These are phyloP conservation scores for Cornus suecica DNA, from an alignment of 148 eudicot genomes.

Conservation along the genomic window DNA sequence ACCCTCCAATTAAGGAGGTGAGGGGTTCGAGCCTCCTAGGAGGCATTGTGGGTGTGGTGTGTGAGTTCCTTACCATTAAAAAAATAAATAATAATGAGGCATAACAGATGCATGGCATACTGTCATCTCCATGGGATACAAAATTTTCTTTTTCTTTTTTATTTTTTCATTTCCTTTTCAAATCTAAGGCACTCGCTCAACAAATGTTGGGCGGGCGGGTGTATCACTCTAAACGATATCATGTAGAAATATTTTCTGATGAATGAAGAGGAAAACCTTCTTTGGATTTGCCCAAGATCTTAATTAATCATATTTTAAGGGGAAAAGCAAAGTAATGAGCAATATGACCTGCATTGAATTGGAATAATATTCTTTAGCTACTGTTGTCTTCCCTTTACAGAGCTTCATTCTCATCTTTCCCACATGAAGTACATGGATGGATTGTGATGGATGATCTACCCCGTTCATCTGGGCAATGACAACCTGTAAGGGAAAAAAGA, in stretches of 20 bases:
- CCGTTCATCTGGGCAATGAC: conserved; percentile 90
- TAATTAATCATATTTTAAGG: background rate
- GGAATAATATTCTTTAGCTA: conserved; percentile 88
- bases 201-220: too few species aligned
- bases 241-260: too few species aligned
- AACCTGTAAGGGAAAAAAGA: conserved; percentile 45
- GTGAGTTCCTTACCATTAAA: too few species aligned
- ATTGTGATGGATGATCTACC: conserved; percentile 61
- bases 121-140: background rate
- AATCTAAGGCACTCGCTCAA: too few species aligned
- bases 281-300: too few species aligned
- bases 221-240: too few species aligned
- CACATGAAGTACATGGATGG: conserved; percentile 78
- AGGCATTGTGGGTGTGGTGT: too few species aligned
- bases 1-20: too few species aligned
- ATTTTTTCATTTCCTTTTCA: background rate
- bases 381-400: conserved; percentile 75
- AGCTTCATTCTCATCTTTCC: conserved; percentile 99
- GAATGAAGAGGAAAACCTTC: too few species aligned
- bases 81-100: too few species aligned
- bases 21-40: too few species aligned
- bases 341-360: conserved; percentile 82
- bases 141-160: background rate
- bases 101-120: background rate
- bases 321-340: background rate